A percentile compares a stretch with the other conserved stretches of the same genome.
phyloP scores from a whole-genome alignment of 176 grass and related monocot species.

The Alloteropsis semialata region DNA sequence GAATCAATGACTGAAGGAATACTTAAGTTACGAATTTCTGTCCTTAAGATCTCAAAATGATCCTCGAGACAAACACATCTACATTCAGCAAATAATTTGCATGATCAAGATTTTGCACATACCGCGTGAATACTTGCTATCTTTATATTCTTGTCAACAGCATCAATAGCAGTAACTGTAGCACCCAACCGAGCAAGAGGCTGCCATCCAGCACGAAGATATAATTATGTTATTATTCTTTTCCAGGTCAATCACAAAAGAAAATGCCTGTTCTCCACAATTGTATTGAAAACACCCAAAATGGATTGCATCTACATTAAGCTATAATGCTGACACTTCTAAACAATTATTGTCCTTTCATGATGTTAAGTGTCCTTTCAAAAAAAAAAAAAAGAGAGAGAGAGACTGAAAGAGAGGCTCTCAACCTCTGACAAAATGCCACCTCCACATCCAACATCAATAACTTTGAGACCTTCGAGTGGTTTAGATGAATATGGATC shows the following conservation, averaged over 20 bases:
- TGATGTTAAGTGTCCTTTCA: too few species aligned
- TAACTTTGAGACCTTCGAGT: slow-evolving; percentile 87
- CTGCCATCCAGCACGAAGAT: slow-evolving; percentile 34
- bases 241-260: background rate
- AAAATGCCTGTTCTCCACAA: background rate
- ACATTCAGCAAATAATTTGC: slow-evolving; percentile 1
- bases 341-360: too few species aligned
- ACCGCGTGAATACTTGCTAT: slow-evolving; percentile 87
- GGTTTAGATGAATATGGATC: slow-evolving; percentile 79
- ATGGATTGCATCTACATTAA: background rate
- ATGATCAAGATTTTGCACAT: slow-evolving; percentile 32
- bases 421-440: slow-evolving; percentile 92
- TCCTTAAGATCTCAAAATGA: background rate
- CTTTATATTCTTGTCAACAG: slow-evolving; percentile 88
- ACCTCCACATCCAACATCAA: slow-evolving; percentile 98
- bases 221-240: background rate
- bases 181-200: slow-evolving; percentile 94
- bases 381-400: too few species aligned
- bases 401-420: too few species aligned
- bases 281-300: background rate
- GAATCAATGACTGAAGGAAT: background rate
- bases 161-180: slow-evolving; percentile 88
- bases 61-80: background rate
- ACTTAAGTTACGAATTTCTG: background rate
- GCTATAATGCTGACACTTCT: slow-evolving; percentile 5